These are phyloP conservation scores for Venturia pyrina DNA, from an alignment of 2,329 filamentous ascomycete species.

Conservation along the genomic window DNA sequence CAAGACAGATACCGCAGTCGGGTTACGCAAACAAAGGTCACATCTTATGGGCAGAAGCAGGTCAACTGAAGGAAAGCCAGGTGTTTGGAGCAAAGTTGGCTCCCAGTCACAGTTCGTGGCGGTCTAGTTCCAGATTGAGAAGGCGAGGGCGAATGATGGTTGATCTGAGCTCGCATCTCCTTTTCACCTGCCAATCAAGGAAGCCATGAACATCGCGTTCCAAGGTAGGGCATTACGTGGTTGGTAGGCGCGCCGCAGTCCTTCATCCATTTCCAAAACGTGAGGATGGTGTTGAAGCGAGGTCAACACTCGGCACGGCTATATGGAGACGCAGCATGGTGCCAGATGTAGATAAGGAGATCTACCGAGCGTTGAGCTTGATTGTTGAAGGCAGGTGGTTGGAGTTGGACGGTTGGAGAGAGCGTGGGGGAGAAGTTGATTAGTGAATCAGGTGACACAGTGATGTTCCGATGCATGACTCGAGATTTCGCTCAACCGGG, in stretches of 20 bases:
- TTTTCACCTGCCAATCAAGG: too few species aligned
- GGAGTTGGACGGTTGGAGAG: too few species aligned
- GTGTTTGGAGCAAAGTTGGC: background rate
- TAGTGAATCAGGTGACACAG: too few species aligned
- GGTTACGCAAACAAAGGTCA: background rate
- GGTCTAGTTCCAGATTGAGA: constrained; percentile 1
- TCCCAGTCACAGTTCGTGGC: background rate
- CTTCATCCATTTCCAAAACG: background rate
- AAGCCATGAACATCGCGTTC: background rate
- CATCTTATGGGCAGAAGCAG: background rate
- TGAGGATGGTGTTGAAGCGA: background rate
- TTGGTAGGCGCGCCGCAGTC: background rate
- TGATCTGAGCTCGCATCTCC: too few species aligned
- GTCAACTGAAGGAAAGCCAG: background rate
- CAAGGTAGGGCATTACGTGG: background rate
- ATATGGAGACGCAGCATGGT: too few species aligned
- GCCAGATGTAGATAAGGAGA: too few species aligned
- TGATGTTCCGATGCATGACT: background rate
- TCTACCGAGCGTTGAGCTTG: background rate
- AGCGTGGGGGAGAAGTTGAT: too few species aligned
- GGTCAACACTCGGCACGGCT: too few species aligned
- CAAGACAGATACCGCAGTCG: background rate
- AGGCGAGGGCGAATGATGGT: background rate
- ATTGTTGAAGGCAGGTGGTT: background rate
- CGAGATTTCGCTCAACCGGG: background rate